Base-by-base conservation (phyloP, 495 filamentous ascomycete species). In the Rostrohypoxylon terebratum region DNA sequence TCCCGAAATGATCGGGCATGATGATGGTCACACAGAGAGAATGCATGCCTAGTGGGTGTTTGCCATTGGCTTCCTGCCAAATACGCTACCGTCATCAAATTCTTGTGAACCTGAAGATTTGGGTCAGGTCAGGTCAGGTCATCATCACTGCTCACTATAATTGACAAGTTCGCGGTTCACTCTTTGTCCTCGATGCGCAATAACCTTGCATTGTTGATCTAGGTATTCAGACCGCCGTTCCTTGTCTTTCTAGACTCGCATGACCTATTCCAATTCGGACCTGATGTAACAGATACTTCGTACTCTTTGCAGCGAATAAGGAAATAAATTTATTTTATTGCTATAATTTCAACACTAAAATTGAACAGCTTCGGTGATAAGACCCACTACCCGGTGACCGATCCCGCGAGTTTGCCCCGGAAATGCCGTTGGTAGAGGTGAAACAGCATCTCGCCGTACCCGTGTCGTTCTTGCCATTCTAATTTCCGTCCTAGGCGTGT, bases 161-260 rank as follows among this genome's bases (percentile, higher is more conserved):
- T 47, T 18, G 42, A 42, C 59, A 50, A 62, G 42, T 21, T 62
- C 25, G n/a, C 16, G 31, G 59, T 62, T 50, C 44, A 7, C 44
- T 62, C 28, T 36, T 62, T 31, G 9, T 62, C 13, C n/a, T 20
- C 5, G 0, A 13, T 33, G 6, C 6, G 6, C 28, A 28, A 28
- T 3, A 28, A 28, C 28, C 28, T 28, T 28, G 28, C 6, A 28
- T 28, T 28, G 28, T 28, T 28, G n/a, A n/a, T n/a, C n/a, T 28
- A 33, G 31, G 11, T 38, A 65, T 59, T 40, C 54, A 66, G 54
- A 66, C 63, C 63, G 63, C 63, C 54, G 31, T 66, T 59, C 58
- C 13, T 58, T 44, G 16, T 8, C 44, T 54, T 53, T 54, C 33
- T 4, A 36, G 31, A 11, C 23, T 51, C 13, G 34, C 10, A 59